These are phyloP conservation scores for Penicillium malachiteum DNA, from an alignment of 495 filamentous ascomycete species.

Conservation along the genomic window DNA sequence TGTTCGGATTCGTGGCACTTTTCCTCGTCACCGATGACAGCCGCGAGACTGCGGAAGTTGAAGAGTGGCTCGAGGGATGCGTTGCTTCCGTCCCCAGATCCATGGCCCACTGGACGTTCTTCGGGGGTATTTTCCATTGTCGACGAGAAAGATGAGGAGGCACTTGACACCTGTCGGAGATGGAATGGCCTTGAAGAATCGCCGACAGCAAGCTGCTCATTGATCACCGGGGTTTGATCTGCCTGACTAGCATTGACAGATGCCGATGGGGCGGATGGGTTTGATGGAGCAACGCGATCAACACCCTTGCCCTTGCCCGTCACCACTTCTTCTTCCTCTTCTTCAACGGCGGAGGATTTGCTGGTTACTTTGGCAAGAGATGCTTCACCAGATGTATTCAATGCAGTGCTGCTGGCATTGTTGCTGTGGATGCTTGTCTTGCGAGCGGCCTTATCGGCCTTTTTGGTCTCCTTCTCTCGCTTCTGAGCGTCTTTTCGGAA, in stretches of 20 bases:
- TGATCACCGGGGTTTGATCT: conserved; percentile 12
- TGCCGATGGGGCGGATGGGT: conserved; percentile 2
- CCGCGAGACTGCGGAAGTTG: conserved; percentile 85
- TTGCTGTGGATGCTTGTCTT: conserved; percentile 52
- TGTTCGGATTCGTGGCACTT: conserved; percentile 46
- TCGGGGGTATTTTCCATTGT: conserved; percentile 63
- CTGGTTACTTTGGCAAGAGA: conserved; percentile 31
- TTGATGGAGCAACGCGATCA: conserved; percentile 50
- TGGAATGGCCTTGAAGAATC: conserved; percentile 60
- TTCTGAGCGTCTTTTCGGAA: conserved; percentile 77
- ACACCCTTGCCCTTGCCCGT: conserved; percentile 79
- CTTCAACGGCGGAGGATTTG: conserved; percentile 42
- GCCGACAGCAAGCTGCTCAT: conserved; percentile 24
- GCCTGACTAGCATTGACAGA: conserved; percentile 1
- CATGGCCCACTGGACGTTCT: conserved; percentile 37
- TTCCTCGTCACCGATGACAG: conserved; percentile 76
- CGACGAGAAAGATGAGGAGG: conserved; percentile 78
- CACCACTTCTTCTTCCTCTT: conserved; percentile 31
- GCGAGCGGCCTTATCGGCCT: conserved; percentile 65
- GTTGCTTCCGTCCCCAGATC: conserved; percentile 48
- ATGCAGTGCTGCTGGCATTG: conserved; percentile 43
- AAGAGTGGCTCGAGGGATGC: conserved; percentile 74
- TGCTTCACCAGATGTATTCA: conserved; percentile 29
- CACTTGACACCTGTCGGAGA: conserved; percentile 76
- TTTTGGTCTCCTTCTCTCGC: conserved; percentile 78